Percentiles rank a stretch among this genome's conserved stretches.
phyloP scores from a whole-genome alignment of 352 stramenopile genomes.

The Thalassiosira allenii region DNA sequence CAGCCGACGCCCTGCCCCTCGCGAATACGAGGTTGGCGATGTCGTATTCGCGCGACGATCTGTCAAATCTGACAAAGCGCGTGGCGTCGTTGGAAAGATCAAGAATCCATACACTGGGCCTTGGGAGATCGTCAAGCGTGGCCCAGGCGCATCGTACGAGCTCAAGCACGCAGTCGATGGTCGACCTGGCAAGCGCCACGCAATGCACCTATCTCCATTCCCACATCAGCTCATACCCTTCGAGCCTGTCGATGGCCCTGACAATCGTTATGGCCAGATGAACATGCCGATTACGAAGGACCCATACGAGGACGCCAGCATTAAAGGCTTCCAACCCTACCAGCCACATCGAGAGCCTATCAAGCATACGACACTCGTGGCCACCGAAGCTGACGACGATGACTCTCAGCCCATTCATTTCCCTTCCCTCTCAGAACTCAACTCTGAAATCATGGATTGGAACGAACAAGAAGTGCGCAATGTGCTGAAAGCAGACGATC shows the following conservation, averaged over 20 bases:
- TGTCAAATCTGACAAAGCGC: background rate
- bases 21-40: background rate
- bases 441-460: constrained; percentile 24
- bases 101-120: background rate
- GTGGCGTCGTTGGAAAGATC: background rate
- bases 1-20: background rate
- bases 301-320: background rate
- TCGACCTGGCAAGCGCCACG: constrained; percentile 17
- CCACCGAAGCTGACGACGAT: too few species aligned
- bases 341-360: background rate
- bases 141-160: background rate
- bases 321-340: constrained; percentile 11
- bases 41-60: background rate
- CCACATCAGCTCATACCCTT: constrained; percentile 5
- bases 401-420: too few species aligned
- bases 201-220: constrained; percentile 5
- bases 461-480: too few species aligned
- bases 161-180: constrained; percentile 3
- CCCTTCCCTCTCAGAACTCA: constrained; percentile 22
- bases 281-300: background rate
- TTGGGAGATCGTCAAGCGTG: background rate
- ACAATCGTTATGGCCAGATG: constrained; percentile 9
- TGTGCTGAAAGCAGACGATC: too few species aligned
- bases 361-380: too few species aligned
- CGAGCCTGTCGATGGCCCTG: background rate